Base-by-base conservation (phyloP, 2,329 filamentous ascomycete species). In the Colletotrichum theobromicola region DNA sequence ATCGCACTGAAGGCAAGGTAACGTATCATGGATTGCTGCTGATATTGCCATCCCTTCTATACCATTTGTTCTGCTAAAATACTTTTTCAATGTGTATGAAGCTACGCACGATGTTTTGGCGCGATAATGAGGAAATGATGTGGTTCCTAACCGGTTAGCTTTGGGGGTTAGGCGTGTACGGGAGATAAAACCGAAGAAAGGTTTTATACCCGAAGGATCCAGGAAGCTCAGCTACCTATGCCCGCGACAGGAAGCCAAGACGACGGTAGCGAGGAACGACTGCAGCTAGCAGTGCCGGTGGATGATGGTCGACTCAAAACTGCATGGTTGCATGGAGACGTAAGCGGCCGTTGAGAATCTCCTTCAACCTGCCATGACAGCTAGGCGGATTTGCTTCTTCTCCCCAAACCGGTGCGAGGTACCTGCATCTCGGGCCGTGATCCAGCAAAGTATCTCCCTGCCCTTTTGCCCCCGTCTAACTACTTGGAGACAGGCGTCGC, bases 391-490 rank as follows among this genome's bases (percentile, higher is more conserved):
- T 21, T 50, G n/a, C n/a, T 62, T 55, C 46, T 46, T n/a, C 10
- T 13, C 26, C 35, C 15, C 21, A 66, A 71, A 50, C 37, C 26
- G 42, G n/a, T 18, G 12, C 18, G 26, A 71, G 37, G 53, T 71
- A 71, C 55, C 67, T 74, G 71, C 60, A 46, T 62, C 61, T 65
- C 68, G 42, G 32, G 37, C 37, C 61, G 61, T 53, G 13, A n/a
- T 42, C 37, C 71, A 66, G 37, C 21, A 32, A 65, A 37, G 26
- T 60, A 68, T 24, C n/a, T 18, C 42, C 7, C 26, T 46, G 32
- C 13, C 9, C 50, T 57, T 26, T 24, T 34, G 21, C 35, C 21
- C n/a, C n/a, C 21, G 26, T 30, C 30, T 24, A 26, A 32, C 15
- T 24, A 62, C 60, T 37, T 35, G 60, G 7, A 35, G 18, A 21